Conservation (phyloP, 2,329 filamentous ascomycete genomes). For the Colletotrichum chlorophyti region DNA sequence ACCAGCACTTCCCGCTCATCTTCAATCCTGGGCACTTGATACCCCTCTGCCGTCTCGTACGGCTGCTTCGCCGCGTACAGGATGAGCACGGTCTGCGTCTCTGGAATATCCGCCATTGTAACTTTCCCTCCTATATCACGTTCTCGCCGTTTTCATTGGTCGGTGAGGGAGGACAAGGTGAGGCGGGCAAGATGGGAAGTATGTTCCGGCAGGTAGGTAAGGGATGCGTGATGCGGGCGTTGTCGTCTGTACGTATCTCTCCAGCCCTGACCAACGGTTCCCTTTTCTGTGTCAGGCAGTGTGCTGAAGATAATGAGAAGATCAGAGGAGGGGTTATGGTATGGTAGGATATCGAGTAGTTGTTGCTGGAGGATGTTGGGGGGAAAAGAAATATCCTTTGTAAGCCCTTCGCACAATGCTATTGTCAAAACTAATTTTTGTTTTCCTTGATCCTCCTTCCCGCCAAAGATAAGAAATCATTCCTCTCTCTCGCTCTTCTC, state of each 20-base stretch:
- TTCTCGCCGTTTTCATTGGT: constrained; percentile 11
- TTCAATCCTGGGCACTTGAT: constrained; percentile 49
- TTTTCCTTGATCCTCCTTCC: background rate
- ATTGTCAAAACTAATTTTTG: background rate
- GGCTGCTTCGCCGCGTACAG: constrained; percentile 56
- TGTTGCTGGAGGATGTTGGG: too few relatives aligned
- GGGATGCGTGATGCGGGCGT: constrained; percentile 2
- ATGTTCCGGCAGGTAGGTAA: background rate
- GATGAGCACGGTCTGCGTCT: constrained; percentile 54
- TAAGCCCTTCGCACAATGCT: background rate
- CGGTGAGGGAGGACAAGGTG: background rate
- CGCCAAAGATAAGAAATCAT: background rate
- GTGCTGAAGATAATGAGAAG: background rate
- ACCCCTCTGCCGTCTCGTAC: constrained; percentile 52
- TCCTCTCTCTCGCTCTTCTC: background rate
- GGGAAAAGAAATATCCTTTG: too few relatives aligned
- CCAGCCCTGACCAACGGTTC: constrained; percentile 2
- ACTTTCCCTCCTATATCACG: background rate
- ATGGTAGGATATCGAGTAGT: too few relatives aligned
- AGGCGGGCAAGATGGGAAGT: background rate
- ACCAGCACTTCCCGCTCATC: constrained; percentile 63
- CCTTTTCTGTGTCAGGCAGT: background rate
- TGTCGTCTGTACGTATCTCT: background rate
- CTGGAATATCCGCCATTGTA: constrained; percentile 24
- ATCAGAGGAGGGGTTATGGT: background rate